phyloP scores from a whole-genome alignment of 2,329 filamentous ascomycete species.

The Diaporthe sp. region DNA sequence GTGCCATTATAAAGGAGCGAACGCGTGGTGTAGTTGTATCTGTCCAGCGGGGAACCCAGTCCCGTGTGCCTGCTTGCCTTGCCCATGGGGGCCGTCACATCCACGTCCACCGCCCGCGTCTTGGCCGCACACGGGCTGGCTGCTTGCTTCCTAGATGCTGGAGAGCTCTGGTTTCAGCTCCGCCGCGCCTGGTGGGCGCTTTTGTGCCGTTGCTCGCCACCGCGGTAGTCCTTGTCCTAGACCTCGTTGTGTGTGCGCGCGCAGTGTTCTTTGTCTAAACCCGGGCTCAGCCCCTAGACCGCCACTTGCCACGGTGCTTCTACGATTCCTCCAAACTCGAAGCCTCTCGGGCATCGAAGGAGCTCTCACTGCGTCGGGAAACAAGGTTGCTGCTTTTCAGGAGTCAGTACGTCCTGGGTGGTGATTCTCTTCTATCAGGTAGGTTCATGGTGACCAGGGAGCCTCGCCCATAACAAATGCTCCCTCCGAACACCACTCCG shows the following conservation, averaged over 20 bases:
- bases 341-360: not conserved
- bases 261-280: not conserved
- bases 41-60: not conserved
- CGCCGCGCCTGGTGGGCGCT: not conserved
- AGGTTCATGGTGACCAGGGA: not conserved
- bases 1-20: not conserved
- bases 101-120: not conserved
- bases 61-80: not conserved
- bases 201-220: not conserved
- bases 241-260: not conserved
- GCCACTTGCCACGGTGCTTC: not conserved
- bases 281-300: not conserved
- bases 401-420: not conserved
- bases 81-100: not conserved
- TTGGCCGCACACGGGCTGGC: not conserved
- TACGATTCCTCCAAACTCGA: not conserved
- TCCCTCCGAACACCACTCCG: not conserved
- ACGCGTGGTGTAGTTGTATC: conserved; percentile 4
- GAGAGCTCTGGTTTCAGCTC: conserved; percentile 13
- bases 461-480: not conserved
- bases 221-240: not conserved
- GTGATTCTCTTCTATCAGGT: not conserved
- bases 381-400: not conserved
- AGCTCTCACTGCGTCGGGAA: not conserved
- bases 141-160: not conserved